Conservation (phyloP, 805 yeast genomes). For the Ogataea ganodermae region DNA sequence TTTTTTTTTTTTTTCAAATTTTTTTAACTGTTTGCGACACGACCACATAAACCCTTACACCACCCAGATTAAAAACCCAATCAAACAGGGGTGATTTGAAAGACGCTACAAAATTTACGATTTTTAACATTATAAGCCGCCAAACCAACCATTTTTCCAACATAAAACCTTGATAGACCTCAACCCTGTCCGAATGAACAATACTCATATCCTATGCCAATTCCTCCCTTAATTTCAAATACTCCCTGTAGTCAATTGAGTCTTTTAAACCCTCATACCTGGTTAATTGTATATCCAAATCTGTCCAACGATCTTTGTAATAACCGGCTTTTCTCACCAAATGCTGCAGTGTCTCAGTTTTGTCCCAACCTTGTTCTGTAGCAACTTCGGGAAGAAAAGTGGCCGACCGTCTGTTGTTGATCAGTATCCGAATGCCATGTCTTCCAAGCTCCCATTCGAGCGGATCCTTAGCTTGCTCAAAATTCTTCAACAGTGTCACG, state of each 20-base stretch:
- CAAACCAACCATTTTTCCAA: neutral
- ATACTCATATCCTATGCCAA: no score
- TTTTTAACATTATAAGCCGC: no score
- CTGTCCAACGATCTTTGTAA: constrained; percentile 25
- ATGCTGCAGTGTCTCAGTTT: constrained; percentile 66
- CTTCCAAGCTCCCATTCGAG: constrained; percentile 79
- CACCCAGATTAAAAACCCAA: neutral
- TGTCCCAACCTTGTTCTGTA: constrained; percentile 80
- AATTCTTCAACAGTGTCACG: constrained; percentile 68
- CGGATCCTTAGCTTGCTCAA: constrained; percentile 51
- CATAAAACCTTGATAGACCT: neutral
- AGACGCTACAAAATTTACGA: neutral
- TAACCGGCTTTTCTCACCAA: constrained; percentile 74
- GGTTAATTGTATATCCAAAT: constrained; percentile 45
- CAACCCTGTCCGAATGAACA: neutral
- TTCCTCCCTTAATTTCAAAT: constrained; percentile 24
- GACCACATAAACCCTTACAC: constrained; percentile 2
- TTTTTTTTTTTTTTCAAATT: neutral
- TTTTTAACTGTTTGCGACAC: neutral
- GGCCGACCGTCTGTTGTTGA: constrained; percentile 53
- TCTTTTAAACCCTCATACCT: constrained; percentile 59
- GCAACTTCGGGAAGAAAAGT: constrained; percentile 94
- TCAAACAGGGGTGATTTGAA: neutral
- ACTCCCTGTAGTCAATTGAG: constrained; percentile 44
- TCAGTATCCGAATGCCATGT: constrained; percentile 74